These are phyloP conservation scores for Powellomyces hirtus DNA, from an alignment of 192 early-diverging fungal species.

Conservation along the genomic window DNA sequence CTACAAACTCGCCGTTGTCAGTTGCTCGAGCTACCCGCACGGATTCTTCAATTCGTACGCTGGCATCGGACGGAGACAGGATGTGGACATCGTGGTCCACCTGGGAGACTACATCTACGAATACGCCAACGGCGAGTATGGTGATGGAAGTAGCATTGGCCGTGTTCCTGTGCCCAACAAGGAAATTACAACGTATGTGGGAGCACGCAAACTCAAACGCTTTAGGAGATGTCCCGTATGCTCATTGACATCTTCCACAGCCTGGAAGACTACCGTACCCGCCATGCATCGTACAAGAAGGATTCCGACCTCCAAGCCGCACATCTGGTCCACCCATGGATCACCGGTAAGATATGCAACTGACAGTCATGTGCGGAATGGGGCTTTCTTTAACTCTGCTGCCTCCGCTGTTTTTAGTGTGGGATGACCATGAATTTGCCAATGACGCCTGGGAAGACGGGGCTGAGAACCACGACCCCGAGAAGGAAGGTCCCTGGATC, in stretches of 20 bases:
- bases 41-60: conserved; percentile 46
- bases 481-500: conserved; percentile 11
- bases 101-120: conserved; percentile 48
- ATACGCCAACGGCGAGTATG: conserved; percentile 37
- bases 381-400: too few species aligned
- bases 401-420: too few species aligned
- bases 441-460: conserved; percentile 32
- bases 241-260: too few species aligned
- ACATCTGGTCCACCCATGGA: conserved; percentile 32
- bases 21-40: conserved; percentile 34
- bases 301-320: conserved; percentile 36
- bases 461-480: conserved; percentile 1
- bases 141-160: conserved; percentile 29
- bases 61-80: conserved; percentile 17
- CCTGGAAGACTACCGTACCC: conserved; percentile 36
- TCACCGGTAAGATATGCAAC: conserved; percentile 37
- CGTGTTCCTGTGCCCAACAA: conserved; percentile 35
- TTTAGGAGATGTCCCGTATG: too few species aligned
- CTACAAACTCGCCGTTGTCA: conserved; percentile 36
- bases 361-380: conserved; percentile 4
- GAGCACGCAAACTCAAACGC: too few species aligned
- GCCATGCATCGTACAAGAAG: conserved; percentile 42
- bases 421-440: conserved; percentile 46
- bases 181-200: neutral
- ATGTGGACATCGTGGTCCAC: conserved; percentile 41